Evolutionary conservation across 208 protist species (phyloP).

Genomic region (Acanthamoeba rhysodes): DNA sequence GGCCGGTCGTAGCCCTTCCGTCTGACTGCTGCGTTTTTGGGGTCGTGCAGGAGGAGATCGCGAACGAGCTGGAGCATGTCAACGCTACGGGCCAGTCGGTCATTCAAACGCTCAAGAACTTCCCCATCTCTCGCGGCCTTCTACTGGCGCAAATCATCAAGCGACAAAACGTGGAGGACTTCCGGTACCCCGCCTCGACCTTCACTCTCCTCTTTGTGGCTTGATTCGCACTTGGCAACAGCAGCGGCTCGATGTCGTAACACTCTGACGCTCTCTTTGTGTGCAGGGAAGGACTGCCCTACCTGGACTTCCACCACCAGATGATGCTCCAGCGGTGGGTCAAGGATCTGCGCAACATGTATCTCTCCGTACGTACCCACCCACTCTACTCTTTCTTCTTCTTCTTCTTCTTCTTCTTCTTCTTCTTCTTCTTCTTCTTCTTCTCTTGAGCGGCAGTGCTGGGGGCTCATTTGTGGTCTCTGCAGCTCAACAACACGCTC

Average conservation of each 20-base stretch:
- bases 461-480: too few relatives aligned
- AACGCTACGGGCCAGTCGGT: neutral
- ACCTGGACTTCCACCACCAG: conserved; percentile 32
- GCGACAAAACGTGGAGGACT: conserved; percentile 14
- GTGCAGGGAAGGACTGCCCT: neutral
- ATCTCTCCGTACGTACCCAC: neutral
- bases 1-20: too few relatives aligned
- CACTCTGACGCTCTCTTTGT: neutral
- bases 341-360: conserved; percentile 66
- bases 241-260: neutral
- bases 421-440: too few relatives aligned
- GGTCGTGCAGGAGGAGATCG: conserved; percentile 12
- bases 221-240: neutral
- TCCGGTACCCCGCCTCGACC: neutral
- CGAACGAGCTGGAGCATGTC: conserved; percentile 26
- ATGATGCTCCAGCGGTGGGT: conserved; percentile 22
- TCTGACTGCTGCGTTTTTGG: neutral
- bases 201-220: neutral
- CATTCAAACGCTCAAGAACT: conserved; percentile 34
- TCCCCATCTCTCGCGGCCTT: neutral
- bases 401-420: neutral
- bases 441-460: neutral
- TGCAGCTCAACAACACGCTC: neutral
- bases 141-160: neutral
- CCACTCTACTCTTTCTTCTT: neutral